Evolutionary conservation across 768 basidiomycete species (phyloP), one percentile per base, ranked within the genome.

Genomic region (Trametes elegans): DNA sequence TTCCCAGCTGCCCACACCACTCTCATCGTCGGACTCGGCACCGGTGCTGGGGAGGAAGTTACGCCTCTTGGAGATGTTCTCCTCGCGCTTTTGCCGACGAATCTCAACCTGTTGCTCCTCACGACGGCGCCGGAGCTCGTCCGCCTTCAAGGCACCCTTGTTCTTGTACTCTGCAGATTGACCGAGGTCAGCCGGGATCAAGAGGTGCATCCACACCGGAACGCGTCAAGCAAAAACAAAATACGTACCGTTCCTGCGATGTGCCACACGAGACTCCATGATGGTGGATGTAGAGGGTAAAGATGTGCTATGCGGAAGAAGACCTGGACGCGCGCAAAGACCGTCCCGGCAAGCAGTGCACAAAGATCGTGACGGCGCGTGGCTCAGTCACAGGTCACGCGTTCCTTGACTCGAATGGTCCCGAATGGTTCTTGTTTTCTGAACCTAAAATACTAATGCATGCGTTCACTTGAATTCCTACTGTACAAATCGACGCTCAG

Each of bases 61-160:
- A 59, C 97, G 81, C 71, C 97, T 83, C 79, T 99, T 99, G 56
- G 95, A 91, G 59, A 98, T 95, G 71, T 94, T 95, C 73, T 99
- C 97, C 71, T 99, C 97, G 64, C 97, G 82, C 77, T 98, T 98
- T 77, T 96, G 93, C 68, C 93, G 83, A 69, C 97, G 83, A 79
- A 99, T 98, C 80, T 98, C 97, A 53, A 99, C 97, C 68, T 98
- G 95, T 70, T 96, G 93, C 71, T 99, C 95, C 72, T 98, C 97
- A 55, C 97, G 86, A 71, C 96, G 87, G 73, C 94, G 88, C 64
- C 96, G 85, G 64, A 98, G 88, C 71, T 98, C 93, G 57, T 96
- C 93, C 64, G 85, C 86, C 71, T 93, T 94, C 61, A 94, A 77
- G 62, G 82, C 86, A 59, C 89, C 88, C 73, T 93, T 94, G 73